Percentiles rank a stretch among this genome's conserved stretches.
phyloP scores from a whole-genome alignment of 495 filamentous ascomycete species.

The Aspergillus panamensis region DNA sequence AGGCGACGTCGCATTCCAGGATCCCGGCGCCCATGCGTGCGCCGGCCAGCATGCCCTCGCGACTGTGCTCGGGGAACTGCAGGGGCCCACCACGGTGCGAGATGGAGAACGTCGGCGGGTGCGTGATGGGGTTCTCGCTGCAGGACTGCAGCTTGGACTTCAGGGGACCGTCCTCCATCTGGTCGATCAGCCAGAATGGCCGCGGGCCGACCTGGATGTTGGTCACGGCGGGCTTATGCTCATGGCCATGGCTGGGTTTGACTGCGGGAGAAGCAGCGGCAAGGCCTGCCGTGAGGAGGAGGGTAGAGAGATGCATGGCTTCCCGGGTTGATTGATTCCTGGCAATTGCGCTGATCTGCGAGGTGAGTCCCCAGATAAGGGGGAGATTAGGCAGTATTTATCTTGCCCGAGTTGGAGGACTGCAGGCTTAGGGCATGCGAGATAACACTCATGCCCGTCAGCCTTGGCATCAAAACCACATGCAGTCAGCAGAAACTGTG shows the following conservation, averaged over 20 bases:
- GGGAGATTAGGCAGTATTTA: background rate
- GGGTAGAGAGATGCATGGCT: slow-evolving; percentile 16
- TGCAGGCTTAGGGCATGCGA: background rate
- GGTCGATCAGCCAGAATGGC: slow-evolving; percentile 55
- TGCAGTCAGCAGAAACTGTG: slow-evolving; percentile 8
- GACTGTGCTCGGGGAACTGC: slow-evolving; percentile 60
- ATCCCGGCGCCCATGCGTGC: slow-evolving; percentile 61
- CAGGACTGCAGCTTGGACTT: slow-evolving; percentile 54
- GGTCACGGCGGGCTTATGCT: slow-evolving; percentile 2
- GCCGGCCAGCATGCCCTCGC: slow-evolving; percentile 49
- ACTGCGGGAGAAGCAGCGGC: slow-evolving; percentile 16
- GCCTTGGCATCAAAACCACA: slow-evolving; percentile 10
- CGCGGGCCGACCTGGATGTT: slow-evolving; percentile 52
- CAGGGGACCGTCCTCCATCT: slow-evolving; percentile 55
- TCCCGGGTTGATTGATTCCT: background rate
- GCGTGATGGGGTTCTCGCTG: slow-evolving; percentile 40
- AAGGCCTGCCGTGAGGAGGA: slow-evolving; percentile 17
- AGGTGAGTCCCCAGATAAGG: background rate
- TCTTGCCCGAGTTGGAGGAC: background rate
- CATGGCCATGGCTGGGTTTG: slow-evolving; percentile 9
- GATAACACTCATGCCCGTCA: slow-evolving; percentile 1
- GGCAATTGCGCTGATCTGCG: background rate
- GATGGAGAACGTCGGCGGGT: slow-evolving; percentile 47
- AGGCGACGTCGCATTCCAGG: slow-evolving; percentile 61
- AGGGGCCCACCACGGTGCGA: slow-evolving; percentile 57